A percentile compares a stretch with the other conserved stretches of the same genome.
phyloP scores from a whole-genome alignment of 2,329 filamentous ascomycete genomes.

The Lasiodiplodia theobromae region DNA sequence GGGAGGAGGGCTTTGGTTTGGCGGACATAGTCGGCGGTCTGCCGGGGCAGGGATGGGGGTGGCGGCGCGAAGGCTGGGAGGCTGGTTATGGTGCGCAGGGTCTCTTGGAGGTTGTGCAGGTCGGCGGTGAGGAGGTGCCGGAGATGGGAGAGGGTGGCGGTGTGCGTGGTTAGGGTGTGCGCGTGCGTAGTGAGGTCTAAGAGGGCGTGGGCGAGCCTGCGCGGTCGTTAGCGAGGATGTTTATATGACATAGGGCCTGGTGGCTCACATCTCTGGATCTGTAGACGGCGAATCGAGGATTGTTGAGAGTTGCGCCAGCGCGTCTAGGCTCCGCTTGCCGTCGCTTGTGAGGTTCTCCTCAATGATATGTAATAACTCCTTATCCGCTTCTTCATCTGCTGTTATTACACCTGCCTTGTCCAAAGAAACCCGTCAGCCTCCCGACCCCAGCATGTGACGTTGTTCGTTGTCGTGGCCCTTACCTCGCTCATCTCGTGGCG shows the following conservation, averaged over 20 bases:
- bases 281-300: slow-evolving; percentile 44
- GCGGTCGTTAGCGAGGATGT: not conserved
- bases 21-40: slow-evolving; percentile 77
- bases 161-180: slow-evolving; percentile 41
- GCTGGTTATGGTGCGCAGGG: slow-evolving; percentile 41
- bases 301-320: slow-evolving; percentile 48
- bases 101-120: slow-evolving; percentile 40
- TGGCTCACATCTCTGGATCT: slow-evolving; percentile 35
- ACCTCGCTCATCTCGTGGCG: slow-evolving; percentile 53
- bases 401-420: slow-evolving; percentile 24
- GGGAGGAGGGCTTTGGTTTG: slow-evolving; percentile 70
- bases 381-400: slow-evolving; percentile 5
- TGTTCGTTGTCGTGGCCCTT: slow-evolving; percentile 18
- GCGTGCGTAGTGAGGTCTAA: slow-evolving; percentile 43
- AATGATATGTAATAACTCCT: not conserved
- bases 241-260: slow-evolving; percentile 4
- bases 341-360: slow-evolving; percentile 30
- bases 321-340: slow-evolving; percentile 41
- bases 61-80: slow-evolving; percentile 54
- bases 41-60: slow-evolving; percentile 65
- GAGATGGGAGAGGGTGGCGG: slow-evolving; percentile 43
- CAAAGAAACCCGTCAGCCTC: not conserved
- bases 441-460: not conserved
- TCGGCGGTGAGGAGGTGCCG: slow-evolving; percentile 44
- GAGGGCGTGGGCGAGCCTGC: slow-evolving; percentile 44